A percentile compares a stretch with the other conserved stretches of the same genome.
Conservation (phyloP, 495 filamentous ascomycete species). For the Pyrenopolyporus hunteri region DNA sequence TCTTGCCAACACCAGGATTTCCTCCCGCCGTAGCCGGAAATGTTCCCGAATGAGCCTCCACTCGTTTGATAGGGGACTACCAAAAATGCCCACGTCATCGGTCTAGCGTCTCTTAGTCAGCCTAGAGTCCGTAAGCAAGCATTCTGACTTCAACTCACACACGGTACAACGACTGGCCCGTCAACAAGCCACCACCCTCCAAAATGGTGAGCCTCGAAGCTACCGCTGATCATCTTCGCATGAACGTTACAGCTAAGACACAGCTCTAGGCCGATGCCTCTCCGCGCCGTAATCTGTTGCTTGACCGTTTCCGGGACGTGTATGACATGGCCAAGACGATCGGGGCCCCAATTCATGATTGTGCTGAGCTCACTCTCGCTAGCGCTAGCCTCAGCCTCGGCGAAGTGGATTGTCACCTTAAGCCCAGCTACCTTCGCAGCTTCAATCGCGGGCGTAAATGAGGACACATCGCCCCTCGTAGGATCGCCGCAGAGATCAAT, state of each 20-base stretch:
- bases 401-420: conserved; percentile 78
- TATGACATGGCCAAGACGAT: conserved; percentile 81
- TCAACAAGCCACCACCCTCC: conserved; percentile 63
- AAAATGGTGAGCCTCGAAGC: conserved; percentile 75
- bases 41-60: conserved; percentile 75
- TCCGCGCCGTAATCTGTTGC: conserved; percentile 57
- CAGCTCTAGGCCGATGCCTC: conserved; percentile 69
- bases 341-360: conserved; percentile 68
- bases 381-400: conserved; percentile 63
- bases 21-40: conserved; percentile 62
- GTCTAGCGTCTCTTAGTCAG: conserved; percentile 61
- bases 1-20: conserved; percentile 63
- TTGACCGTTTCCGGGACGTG: conserved; percentile 66
- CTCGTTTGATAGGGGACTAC: conserved; percentile 79
- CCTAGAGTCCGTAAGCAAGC: not conserved
- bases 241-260: conserved; percentile 84
- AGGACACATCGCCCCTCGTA: conserved; percentile 60
- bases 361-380: conserved; percentile 62
- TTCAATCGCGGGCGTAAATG: conserved; percentile 62
- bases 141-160: conserved; percentile 37
- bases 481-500: conserved; percentile 85
- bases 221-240: conserved; percentile 71
- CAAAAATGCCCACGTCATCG: conserved; percentile 86
- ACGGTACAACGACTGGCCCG: conserved; percentile 45
- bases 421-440: conserved; percentile 60